Conservation (phyloP, 2,329 filamentous ascomycete genomes). For the Phialophora verrucosa region DNA sequence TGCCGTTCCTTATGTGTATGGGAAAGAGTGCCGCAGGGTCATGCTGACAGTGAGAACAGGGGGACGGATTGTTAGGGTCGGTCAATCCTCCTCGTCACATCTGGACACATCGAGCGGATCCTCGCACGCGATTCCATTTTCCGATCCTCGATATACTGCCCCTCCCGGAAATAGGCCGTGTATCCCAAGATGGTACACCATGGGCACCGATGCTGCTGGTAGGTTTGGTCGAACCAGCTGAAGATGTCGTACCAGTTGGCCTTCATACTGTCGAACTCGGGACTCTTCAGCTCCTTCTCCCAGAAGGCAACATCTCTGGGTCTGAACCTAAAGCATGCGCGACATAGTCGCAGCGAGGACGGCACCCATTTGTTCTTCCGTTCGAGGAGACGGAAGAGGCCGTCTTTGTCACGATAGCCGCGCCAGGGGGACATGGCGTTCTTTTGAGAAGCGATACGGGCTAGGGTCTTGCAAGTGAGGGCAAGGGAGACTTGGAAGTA, state of each 20-base stretch:
- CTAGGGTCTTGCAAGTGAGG: slow-evolving; percentile 34
- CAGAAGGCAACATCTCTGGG: slow-evolving; percentile 22
- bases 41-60: background rate
- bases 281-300: slow-evolving; percentile 10
- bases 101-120: background rate
- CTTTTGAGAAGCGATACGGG: slow-evolving; percentile 20
- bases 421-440: slow-evolving; percentile 31
- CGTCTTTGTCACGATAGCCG: slow-evolving; percentile 34
- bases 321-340: slow-evolving; percentile 31
- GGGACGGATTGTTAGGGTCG: slow-evolving; percentile 11
- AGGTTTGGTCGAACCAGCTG: slow-evolving; percentile 19
- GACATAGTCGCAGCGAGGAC: slow-evolving; percentile 21
- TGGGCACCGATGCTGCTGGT: slow-evolving; percentile 25
- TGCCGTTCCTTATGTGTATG: background rate
- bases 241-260: slow-evolving; percentile 32
- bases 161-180: slow-evolving; percentile 20
- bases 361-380: slow-evolving; percentile 30
- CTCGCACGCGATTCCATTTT: too few relatives aligned
- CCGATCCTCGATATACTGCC: slow-evolving; percentile 1
- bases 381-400: slow-evolving; percentile 32
- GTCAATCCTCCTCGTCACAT: slow-evolving; percentile 19
- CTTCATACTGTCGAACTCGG: slow-evolving; percentile 18
- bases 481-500: slow-evolving; percentile 34
- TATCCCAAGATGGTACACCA: slow-evolving; percentile 21
- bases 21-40: background rate